Base-by-base conservation (phyloP, 2,329 filamentous ascomycete species). In the Aspergillus ochraceus region DNA sequence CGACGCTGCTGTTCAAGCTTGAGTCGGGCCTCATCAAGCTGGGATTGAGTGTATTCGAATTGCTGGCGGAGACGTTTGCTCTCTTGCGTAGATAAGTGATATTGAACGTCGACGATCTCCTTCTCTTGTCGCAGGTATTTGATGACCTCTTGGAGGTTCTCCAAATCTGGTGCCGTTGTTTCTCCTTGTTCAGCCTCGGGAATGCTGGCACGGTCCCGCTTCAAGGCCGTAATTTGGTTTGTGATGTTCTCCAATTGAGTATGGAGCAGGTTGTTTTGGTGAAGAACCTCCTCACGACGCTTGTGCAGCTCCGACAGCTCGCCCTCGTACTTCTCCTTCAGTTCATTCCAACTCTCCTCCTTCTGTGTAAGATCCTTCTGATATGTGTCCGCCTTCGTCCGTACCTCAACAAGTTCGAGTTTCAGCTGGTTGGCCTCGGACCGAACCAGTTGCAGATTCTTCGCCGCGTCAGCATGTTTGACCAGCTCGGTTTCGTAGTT, bases 61-160 rank as follows among this genome's bases (percentile, higher is more conserved):
- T 98, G 92, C 69, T 97, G 92, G 70, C 94, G 91, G 47, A 97
- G 78, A 56, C 95, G 88, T 77, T 96, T 96, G 56, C 87, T 84
- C 76, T 99, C 95, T 68, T 96, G 91, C 0, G 88, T 84, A 69
- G 94, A 93, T 49, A 98, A 83, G 67, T 97, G 93, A 69, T 92
- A 90, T 71, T 98, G 94, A n/a, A 97, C 91, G 68, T 99, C 94
- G 9, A 97, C 85, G 65, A 99, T 98, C 73, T 98, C 95, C 81
- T 98, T 99, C 78, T 99, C 96, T 47, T 92, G 90, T 50, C 94
- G 89, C 62, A 99, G 81, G 74, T 95, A 99, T 62, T 86, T 90
- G 77, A 96, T 96, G 58, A 99, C 86, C 70, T 98, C 94, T 62
- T 95, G 90, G 10, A 97, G 85, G 55, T 90, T 91, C 65, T 92